phyloP scores from a whole-genome alignment of 345 rosid genomes.

The Alliaria petiolata region DNA sequence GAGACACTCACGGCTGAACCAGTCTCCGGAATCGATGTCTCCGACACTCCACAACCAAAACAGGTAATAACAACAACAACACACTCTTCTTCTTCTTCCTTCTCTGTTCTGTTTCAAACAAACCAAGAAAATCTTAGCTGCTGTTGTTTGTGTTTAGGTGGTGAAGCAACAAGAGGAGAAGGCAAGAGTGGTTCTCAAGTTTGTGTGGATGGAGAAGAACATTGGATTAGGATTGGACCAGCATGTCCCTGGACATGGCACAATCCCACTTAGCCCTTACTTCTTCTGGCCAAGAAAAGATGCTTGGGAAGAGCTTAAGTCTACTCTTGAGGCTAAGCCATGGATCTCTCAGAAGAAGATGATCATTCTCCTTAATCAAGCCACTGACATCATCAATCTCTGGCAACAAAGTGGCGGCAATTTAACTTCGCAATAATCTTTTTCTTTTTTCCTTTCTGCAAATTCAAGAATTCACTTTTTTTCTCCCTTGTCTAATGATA shows the following conservation, averaged over 20 bases:
- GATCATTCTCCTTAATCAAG: slow-evolving; percentile 81
- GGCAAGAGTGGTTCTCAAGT: slow-evolving; percentile 64
- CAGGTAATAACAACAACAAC: slow-evolving; percentile 22
- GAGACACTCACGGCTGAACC: slow-evolving; percentile 44
- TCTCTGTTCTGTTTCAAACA: slow-evolving; percentile 4
- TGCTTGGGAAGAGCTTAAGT: slow-evolving; percentile 85
- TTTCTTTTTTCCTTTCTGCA: neutral
- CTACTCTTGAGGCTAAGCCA: slow-evolving; percentile 67
- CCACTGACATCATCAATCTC: slow-evolving; percentile 77
- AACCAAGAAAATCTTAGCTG: neutral
- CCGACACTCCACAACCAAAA: slow-evolving; percentile 30
- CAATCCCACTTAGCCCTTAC: slow-evolving; percentile 72
- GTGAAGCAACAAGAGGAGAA: slow-evolving; percentile 45
- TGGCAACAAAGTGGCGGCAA: slow-evolving; percentile 92
- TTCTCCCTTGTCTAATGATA: neutral
- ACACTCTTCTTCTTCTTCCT: neutral
- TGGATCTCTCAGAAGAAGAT: slow-evolving; percentile 81
- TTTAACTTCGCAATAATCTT: slow-evolving; percentile 34
- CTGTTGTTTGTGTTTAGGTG: slow-evolving; percentile 22
- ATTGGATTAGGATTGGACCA: slow-evolving; percentile 72
- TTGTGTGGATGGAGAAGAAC: slow-evolving; percentile 91
- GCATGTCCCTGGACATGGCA: slow-evolving; percentile 64
- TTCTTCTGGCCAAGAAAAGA: slow-evolving; percentile 83
- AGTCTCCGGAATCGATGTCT: slow-evolving; percentile 3
- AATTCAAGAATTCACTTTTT: slow-evolving; percentile 8